Base-by-base conservation (phyloP, 139 green algal species). In the Closterium sp. region DNA sequence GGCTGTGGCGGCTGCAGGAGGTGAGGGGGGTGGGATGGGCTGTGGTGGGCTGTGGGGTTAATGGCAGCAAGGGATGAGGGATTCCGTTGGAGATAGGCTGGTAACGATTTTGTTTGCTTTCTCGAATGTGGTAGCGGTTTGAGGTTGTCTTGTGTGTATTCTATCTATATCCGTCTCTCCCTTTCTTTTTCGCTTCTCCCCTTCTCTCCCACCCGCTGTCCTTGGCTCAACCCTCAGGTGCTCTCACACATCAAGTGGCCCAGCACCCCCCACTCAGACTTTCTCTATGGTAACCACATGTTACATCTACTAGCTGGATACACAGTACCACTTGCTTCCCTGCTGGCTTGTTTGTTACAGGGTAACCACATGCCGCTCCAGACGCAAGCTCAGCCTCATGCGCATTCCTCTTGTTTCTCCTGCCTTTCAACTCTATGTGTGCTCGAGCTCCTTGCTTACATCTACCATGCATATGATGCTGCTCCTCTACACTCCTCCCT, bases 1-100 rank as follows among this genome's bases (percentile, higher is more conserved):
- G 88, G 6, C 33, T 89, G 30, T 91, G 88, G 88, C 66, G 88
- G 25, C 88, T 91, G 88, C 88, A 91, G 30, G 30, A 88, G 85
- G 85, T 55, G 25, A 88, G 85, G 19, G 84, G 6, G 84, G 3
- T 28, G 8, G 9, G 7, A 16, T 69, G 8, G 43, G 43, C 12
- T 69, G 43, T 12, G 43, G 43, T 69, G 43, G 43, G 43, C 3
- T 69, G 43, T 12, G 43, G 7, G 38, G 38, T 66, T 8, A 66
- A 9, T 69, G 38, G 38, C 21, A 16, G 43, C 1, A 69, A 69
- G 43, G 21, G 43, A 69, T 16, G 43, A 25, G 8, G 43, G 43
- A 1, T 28, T 12, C 43, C 21, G 43, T 25, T 1, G 10, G 43
- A 69, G 43, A 69, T 69, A 66, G 43, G 43, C 10, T 69, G 43